Base-by-base conservation (phyloP, 179 eudicot genomes). In the Actinidia arguta region DNA sequence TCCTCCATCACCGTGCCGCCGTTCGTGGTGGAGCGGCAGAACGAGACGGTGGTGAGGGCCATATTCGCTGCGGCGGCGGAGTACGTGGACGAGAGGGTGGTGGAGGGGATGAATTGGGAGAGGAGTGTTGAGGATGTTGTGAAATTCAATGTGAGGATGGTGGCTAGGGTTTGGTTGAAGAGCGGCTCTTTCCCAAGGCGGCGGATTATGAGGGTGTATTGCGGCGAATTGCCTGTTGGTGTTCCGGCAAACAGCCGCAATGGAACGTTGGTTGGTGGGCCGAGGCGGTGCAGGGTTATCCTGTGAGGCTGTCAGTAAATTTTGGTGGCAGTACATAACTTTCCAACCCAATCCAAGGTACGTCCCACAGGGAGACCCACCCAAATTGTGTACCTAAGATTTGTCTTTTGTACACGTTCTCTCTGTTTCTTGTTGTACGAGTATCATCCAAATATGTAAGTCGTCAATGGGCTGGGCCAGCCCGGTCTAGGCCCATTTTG, bases 181-280 rank as follows among this genome's bases (percentile, higher is more conserved):
- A 88, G 89, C 11, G 87, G 85, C 44, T 67, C 68, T 7, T 90
- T 90, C 90, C 54, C 88, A 1, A 83, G 84, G 74, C 63, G 80
- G 78, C 77, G 88, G 83, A 22, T 55, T 25, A 12, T 88, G 81
- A 88, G 85, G 82, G 84, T 88, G 4, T 86, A 47, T 36, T 90
- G 92, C 39, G 76, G 82, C 0, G 75, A 86, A 63, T 72, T 90
- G 81, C 6, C 73, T 0, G 84, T 90, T 12, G 82, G 72, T 16
- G 1, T 89, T 54, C 17, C 84, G 6, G 27, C 58, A 11, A 83
- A 80, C 74, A 46, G 80, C 54, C 4, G 39, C 5, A 17, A 56
- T 0, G 90, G 92, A 31, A 62, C 83, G 1, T 76, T 90, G 67
- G 51, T 36, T 17, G 86, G 85, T 42, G 89, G 81, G 3, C 50